Evolutionary conservation across 1,284 basidiomycete genomes (phyloP).

Genomic region (Anthracocystis setariae): DNA sequence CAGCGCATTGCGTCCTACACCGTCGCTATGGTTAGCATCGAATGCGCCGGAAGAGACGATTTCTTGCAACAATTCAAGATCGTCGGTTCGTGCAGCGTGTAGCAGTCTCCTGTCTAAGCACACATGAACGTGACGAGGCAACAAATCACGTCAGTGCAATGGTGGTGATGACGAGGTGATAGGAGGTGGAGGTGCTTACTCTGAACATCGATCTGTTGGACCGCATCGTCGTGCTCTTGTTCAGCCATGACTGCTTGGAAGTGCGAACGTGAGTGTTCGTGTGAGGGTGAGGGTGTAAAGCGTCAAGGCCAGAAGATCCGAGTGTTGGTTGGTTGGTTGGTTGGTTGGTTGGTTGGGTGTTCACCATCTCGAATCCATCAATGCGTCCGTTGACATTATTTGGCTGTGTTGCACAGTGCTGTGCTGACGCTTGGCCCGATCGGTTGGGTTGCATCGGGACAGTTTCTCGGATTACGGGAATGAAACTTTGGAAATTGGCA

Average conservation of each 20-base stretch:
- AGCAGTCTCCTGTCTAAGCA: conserved; percentile 54
- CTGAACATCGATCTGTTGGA: conserved; percentile 46
- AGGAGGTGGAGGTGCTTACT: conserved; percentile 18
- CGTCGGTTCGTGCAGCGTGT: conserved; percentile 60
- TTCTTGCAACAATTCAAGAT: conserved; percentile 54
- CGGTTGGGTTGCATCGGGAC: background rate
- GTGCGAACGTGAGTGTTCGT: background rate
- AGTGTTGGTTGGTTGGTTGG: conserved; percentile 18
- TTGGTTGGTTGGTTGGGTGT: too few relatives aligned
- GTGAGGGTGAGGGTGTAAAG: background rate
- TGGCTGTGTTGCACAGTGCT: conserved; percentile 29
- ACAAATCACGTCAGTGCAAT: background rate
- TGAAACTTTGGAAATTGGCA: too few relatives aligned
- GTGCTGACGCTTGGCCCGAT: conserved; percentile 3
- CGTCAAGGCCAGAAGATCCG: conserved; percentile 7
- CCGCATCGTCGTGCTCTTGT: conserved; percentile 34
- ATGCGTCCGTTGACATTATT: conserved; percentile 6
- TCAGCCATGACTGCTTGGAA: conserved; percentile 29
- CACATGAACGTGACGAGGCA: background rate
- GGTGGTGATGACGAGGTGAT: background rate
- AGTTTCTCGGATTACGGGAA: conserved; percentile 12
- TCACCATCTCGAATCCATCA: too few relatives aligned
- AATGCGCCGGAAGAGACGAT: conserved; percentile 49
- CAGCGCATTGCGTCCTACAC: conserved; percentile 63
- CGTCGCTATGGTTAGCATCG: conserved; percentile 61